Percentiles rank a stretch among this genome's conserved stretches.
Evolutionary conservation across 805 yeast species (phyloP).

Genomic region (Hanseniaspora clermontiae): DNA sequence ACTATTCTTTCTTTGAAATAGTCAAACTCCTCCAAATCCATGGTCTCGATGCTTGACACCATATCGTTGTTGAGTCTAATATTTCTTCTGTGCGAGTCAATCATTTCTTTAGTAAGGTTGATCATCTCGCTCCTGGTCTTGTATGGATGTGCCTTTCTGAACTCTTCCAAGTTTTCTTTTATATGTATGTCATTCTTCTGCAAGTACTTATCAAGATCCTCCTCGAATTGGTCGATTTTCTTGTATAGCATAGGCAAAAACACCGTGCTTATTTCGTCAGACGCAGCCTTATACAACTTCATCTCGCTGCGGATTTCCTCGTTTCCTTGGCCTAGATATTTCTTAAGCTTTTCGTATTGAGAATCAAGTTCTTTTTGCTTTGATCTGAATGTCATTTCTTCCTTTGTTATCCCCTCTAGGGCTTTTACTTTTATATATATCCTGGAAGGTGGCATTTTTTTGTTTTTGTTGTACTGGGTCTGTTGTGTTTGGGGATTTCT

Average conservation of each 20-base stretch:
- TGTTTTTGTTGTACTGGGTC: background rate
- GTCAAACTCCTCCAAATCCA: conserved; percentile 7
- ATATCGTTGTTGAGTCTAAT: conserved; percentile 9
- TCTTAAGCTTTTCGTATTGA: conserved; percentile 31
- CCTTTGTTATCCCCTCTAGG: conserved; percentile 54
- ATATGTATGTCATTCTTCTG: conserved; percentile 21
- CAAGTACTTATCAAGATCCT: conserved; percentile 32
- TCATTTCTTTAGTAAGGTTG: background rate
- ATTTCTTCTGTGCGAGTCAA: conserved; percentile 9
- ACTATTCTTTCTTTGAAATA: conserved; percentile 11
- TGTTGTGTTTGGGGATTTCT: background rate
- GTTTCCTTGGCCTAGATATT: conserved; percentile 31
- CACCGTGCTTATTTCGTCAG: conserved; percentile 40
- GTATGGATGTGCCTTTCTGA: background rate
- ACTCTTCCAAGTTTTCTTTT: background rate
- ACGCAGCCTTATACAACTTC: conserved; percentile 41
- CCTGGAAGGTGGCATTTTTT: conserved; percentile 56
- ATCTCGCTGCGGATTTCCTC: conserved; percentile 40
- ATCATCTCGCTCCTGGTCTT: background rate
- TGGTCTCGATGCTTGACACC: background rate
- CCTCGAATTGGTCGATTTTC: conserved; percentile 32
- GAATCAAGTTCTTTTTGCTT: conserved; percentile 47
- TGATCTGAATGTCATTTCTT: conserved; percentile 44
- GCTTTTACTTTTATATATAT: conserved; percentile 63
- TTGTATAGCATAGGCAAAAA: conserved; percentile 38